Base-by-base conservation (phyloP, 2,329 filamentous ascomycete species). In the Hawksworthiomyces lignivorus region DNA sequence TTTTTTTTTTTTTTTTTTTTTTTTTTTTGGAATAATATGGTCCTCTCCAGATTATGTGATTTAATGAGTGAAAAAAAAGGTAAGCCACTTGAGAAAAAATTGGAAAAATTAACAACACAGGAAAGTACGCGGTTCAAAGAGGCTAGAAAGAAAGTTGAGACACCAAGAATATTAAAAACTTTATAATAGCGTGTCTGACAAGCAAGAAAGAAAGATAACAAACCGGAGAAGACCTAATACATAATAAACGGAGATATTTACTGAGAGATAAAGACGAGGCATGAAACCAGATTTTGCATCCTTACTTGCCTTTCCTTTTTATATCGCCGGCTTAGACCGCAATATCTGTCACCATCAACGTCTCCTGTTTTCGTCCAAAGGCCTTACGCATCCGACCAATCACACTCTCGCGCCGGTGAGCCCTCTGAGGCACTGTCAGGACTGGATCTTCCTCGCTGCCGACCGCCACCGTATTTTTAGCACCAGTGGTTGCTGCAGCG, bases 371-470 rank as follows among this genome's bases (percentile, higher is more conserved):
- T 19, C 36, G 36, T 33, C 15, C 39, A 39, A 48, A 48, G 4
- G 39, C 26, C 21, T 41, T 43, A 19, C 43, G 39, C 43, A 48
- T 44, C 14, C 40, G 36, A 11, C 36, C 43, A 8, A 44, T 29
- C 40, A 45, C 38, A 26, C 46, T 46, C 36, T 38, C 37, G 4
- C 40, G 40, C 10, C 41, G 36, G 2, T 36, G 29, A 1, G 36
- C n/a, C 7, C 21, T 28, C 9, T 19, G 32, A 7, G 27, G 33
- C 9, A 17, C 30, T 22, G 4, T 19, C 36, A 2, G 14, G 22
- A 8, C 24, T 7, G 22, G 8, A 10, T 21, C 11, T 14, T 30
- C 20, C 37, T 9, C 11, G 11, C 14, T 30, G 8, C 24, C 28
- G 28, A 7, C 28, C 28, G n/a, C 11, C 28, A 12, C 8, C 11